Base-by-base conservation (phyloP, 495 filamentous ascomycete species). In the Entonaema liquescens region DNA sequence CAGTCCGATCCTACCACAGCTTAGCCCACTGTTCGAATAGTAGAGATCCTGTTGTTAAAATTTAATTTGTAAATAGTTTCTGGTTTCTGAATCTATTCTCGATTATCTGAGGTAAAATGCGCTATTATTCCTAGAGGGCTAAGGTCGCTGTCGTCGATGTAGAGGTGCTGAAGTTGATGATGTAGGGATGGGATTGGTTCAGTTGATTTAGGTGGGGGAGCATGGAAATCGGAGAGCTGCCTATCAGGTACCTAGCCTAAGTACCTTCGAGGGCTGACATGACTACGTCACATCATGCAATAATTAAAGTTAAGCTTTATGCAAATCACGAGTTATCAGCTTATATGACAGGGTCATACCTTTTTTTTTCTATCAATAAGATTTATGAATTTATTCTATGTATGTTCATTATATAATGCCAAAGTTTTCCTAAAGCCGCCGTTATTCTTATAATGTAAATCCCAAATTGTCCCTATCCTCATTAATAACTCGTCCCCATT, bases 401-500 rank as follows among this genome's bases (percentile, higher is more conserved):
- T 47, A 23, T 47, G 11, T 17, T 47, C 42, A 5, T 47, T 21
- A 9, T 47, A 47, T n/a, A n/a, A 40, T n/a, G 4, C 36, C 42
- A 44, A n/a, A 53, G 9, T n/a, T 17, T 17, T 6, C 25, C 40
- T 19, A 21, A 12, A 8, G n/a, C 38, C 38, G n/a, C 44, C 44
- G 19, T 26, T 12, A 59, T 47, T 9, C 60, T 40, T 61, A 70
- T 58, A 68, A 59, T 47, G 58, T 68, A 80, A 86, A 92, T 2
- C 86, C 87, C 59, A 89, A 71, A 23, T 81, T 79, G 63, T 91
- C 88, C 73, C 91, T 81, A 42, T 80, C 68, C 62, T 92, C 89
- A 78, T 90, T 83, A 8, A 88, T 83, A 12, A 92, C 68, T 44
- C 90, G 79, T 1, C 85, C 90, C 89, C 90, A 95, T 79, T 95